A percentile compares a stretch with the other conserved stretches of the same genome.
Conservation (phyloP, 108 stramenopile species). For the Licmophora abbreviata region DNA sequence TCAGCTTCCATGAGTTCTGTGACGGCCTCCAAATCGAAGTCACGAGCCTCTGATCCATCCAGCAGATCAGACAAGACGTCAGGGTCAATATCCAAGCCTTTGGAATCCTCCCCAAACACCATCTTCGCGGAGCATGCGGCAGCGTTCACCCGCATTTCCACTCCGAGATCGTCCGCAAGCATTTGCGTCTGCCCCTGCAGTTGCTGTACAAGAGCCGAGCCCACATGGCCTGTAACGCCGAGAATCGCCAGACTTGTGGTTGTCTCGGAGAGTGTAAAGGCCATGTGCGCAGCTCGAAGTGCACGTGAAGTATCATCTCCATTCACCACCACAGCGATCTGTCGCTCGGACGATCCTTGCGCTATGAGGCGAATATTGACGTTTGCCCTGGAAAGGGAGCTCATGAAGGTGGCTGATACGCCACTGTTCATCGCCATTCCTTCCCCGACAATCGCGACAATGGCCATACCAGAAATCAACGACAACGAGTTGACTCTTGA, state of each 20-base stretch:
- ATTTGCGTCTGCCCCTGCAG: constrained; percentile 32
- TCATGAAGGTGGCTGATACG: constrained; percentile 74
- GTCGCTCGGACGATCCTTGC: constrained; percentile 77
- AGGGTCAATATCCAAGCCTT: constrained; percentile 24
- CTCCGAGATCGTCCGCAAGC: constrained; percentile 41
- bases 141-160: constrained; percentile 35
- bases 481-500: constrained; percentile 46
- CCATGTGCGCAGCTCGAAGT: constrained; percentile 80
- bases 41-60: constrained; percentile 25
- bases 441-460: constrained; percentile 85
- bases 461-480: constrained; percentile 40
- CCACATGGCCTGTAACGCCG: constrained; percentile 50
- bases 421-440: constrained; percentile 79
- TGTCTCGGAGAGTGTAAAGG: constrained; percentile 65
- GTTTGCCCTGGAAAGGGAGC: constrained; percentile 70
- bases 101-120: constrained; percentile 35
- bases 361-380: constrained; percentile 86
- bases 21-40: constrained; percentile 44
- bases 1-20: constrained; percentile 48
- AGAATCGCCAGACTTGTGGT: constrained; percentile 47
- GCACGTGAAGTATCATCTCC: constrained; percentile 60
- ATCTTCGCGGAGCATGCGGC: constrained; percentile 49
- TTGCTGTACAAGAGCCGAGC: constrained; percentile 42
- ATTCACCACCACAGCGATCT: constrained; percentile 78
- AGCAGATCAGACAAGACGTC: constrained; percentile 27